Base-by-base conservation (phyloP, 1,139 yeast species). In the Blastobotrys capitulatus region DNA sequence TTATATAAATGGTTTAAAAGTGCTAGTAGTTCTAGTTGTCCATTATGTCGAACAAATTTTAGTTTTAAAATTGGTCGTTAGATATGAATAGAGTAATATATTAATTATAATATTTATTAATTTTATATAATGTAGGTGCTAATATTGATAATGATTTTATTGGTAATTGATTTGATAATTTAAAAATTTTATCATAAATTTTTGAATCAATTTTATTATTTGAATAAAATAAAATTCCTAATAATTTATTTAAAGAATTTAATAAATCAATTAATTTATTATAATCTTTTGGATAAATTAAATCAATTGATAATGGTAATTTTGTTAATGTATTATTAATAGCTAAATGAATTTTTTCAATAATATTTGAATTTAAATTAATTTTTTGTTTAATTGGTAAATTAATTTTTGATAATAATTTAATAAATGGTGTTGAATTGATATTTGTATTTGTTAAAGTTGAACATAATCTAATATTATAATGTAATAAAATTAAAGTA, bases 1-100 rank as follows among this genome's bases (percentile, higher is more conserved):
- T 74, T 92, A 50, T 90, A 88, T 74, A 86, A 90, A 66, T 92
- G 99, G 99, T 92, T 92, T 70, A 87, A 88, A 73, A 88, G 95
- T 59, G 87, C 96, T 16, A 94, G 94, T 42, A 78, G 86, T 50
- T 84, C 88, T 57, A 84, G 95, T 1, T 92, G 99, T 72, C 98
- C 99, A 39, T 73, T 92, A 61, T 92, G 99, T 70, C 83, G 98
- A 64, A 73, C 88, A 15, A 79, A 83, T 37, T 85, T 86, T 41
- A 57, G 59, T 18, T 63, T 62, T 52, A 49, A 59, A 38, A 46
- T 57, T 20, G 59, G 58, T 15, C 25, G 25, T 27, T 42, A 42
- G 35, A 35, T n/a, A 8, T 18, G 12, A 37, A n/a, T 6, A n/a
- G 16, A 15, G 7, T 37, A 18, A 37, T 37, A 15, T 15, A 37